These are phyloP conservation scores for Kazachstania sp. DNA, from an alignment of 1,139 yeast species.

Conservation along the genomic window DNA sequence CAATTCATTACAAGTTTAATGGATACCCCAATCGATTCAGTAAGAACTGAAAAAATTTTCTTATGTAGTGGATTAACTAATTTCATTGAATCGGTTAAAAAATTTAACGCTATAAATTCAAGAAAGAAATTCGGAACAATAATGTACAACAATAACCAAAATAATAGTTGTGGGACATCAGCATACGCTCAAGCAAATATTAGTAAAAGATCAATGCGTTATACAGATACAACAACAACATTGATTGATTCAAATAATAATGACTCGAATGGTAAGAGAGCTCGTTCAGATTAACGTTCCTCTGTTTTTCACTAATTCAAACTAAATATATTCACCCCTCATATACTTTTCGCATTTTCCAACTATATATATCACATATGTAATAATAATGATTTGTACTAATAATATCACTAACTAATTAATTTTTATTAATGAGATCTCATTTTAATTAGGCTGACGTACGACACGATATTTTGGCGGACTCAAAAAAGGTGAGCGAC, in stretches of 20 bases:
- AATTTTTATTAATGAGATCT: no score
- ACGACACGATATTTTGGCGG: neutral
- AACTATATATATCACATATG: no score
- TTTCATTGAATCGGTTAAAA: conserved; percentile 24
- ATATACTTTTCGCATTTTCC: no score
- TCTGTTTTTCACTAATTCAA: no score
- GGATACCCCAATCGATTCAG: conserved; percentile 10
- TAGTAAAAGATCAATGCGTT: conserved; percentile 1
- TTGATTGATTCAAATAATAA: neutral
- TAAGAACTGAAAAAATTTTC: conserved; percentile 18
- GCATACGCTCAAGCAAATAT: neutral
- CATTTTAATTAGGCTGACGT: no score
- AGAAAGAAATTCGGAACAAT: neutral
- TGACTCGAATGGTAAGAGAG: conserved; percentile 7
- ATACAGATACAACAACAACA: neutral
- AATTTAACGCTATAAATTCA: conserved; percentile 11
- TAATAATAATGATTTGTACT: no score
- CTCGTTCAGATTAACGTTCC: conserved; percentile 7
- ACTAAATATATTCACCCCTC: no score
- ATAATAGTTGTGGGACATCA: neutral
- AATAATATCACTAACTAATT: no score
- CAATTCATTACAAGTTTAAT: conserved; percentile 24
- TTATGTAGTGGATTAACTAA: conserved; percentile 23
- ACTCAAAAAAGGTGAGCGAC: neutral
- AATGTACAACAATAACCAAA: neutral